Percentiles rank a stretch among this genome's conserved stretches.
Conservation (phyloP, 441 rosid species). For the Rhodomyrtus psidioides region DNA sequence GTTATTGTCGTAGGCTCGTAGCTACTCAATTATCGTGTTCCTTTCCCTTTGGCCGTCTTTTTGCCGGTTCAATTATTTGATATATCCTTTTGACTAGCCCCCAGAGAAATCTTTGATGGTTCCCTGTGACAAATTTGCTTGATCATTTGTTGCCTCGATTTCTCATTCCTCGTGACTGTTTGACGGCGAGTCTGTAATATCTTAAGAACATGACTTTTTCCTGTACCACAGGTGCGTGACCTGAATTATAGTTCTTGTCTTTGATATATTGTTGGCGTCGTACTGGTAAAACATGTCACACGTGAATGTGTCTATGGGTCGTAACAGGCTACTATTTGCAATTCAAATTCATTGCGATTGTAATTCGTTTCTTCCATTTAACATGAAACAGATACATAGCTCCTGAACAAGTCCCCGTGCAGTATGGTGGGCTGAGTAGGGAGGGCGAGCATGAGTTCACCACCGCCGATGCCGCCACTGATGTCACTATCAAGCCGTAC, state of each 20-base stretch:
- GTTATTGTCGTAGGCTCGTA: not conserved
- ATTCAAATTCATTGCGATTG: not conserved
- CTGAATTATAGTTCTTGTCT: not conserved
- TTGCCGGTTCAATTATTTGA: not conserved
- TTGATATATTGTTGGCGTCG: not conserved
- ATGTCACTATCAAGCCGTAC: not conserved
- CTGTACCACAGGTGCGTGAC: not conserved
- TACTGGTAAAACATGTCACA: not conserved
- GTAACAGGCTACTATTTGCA: not conserved
- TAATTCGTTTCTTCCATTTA: not conserved
- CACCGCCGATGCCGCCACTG: not conserved
- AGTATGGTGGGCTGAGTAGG: conserved; percentile 10
- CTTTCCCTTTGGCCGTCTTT: not conserved
- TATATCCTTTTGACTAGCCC: not conserved
- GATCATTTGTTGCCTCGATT: not conserved
- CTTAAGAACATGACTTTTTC: not conserved
- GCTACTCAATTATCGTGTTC: not conserved
- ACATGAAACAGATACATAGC: conserved; percentile 3
- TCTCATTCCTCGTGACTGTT: not conserved
- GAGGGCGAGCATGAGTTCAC: conserved; percentile 9
- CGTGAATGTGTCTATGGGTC: not conserved
- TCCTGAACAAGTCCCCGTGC: conserved; percentile 13
- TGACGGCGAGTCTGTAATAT: not conserved
- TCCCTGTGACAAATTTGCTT: not conserved
- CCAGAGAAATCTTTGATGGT: not conserved